Base-by-base conservation (phyloP, 805 yeast species). In the Zygotorulaspora florentina region DNA sequence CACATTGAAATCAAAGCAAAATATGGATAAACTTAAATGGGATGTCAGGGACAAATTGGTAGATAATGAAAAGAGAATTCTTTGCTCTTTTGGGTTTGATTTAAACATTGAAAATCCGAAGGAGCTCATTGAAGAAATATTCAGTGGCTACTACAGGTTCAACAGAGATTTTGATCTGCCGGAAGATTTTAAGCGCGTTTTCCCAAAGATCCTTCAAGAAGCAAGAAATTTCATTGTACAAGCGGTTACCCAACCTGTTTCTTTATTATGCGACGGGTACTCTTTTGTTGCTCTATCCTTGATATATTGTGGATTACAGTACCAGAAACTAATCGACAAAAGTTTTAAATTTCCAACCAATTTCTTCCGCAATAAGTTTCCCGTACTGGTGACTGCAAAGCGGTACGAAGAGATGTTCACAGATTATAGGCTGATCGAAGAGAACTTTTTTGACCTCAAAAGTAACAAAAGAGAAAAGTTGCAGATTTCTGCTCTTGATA, bases 11-110 rank as follows among this genome's bases (percentile, higher is more conserved):
- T 53, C 51, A 18, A 51, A 51, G 35, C 54, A 51, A 20, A 62
- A 65, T 38, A 37, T 63, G 36, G 70, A 66, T 45, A 66, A 65
- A 48, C 55, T 65, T 40, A 64, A 64, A 44, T 66, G 70, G 70
- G 66, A 62, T 40, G 55, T 63, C 3, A 61, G 66, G 43, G 70
- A 66, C 48, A 58, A 61, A 43, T 41, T 66, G 36, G 62, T 65
- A 4, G 56, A 55, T 12, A 58, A 62, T 37, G 70, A 66, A 40
- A 65, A 61, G 45, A 52, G 46, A 38, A 48, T 65, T 2, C 36
- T 66, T 9, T 61, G 66, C 42, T 48, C 50, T 39, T 56, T 66
- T 50, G 68, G 66, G 6, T 66, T 66, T 48, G 70, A 66, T 43
- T 50, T 66, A 26, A 58, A 62, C 45, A 48, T 64, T 25, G 59